phyloP scores from a whole-genome alignment of 2,329 filamentous ascomycete species.

The Nigrograna mackinnonii region DNA sequence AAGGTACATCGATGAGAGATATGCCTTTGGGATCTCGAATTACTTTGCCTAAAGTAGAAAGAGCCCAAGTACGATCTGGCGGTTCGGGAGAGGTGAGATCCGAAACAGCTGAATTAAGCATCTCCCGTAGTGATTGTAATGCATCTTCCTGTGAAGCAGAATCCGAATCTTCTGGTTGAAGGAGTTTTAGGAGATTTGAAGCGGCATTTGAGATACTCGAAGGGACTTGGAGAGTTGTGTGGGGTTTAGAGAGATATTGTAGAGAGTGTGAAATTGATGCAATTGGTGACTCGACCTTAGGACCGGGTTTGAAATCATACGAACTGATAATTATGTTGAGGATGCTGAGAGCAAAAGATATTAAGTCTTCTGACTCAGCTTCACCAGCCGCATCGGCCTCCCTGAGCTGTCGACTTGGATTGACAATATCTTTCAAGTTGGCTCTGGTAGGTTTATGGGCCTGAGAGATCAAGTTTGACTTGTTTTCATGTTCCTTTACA shows the following conservation, averaged over 20 bases:
- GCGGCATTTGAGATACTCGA: conserved; percentile 28
- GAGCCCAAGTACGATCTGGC: conserved; percentile 40
- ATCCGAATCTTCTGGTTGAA: conserved; percentile 55
- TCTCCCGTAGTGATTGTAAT: conserved; percentile 50
- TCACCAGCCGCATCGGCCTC: conserved; percentile 7
- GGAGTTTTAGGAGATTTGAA: conserved; percentile 53
- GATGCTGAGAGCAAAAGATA: conserved; percentile 45
- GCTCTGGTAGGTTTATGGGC: conserved; percentile 24
- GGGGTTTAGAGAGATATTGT: conserved; percentile 22
- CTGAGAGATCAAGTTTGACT: conserved; percentile 41
- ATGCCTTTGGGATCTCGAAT: conserved; percentile 55
- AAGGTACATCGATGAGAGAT: conserved; percentile 67
- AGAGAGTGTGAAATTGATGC: conserved; percentile 26
- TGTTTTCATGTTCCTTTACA: conserved; percentile 45
- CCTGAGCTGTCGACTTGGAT: conserved; percentile 6
- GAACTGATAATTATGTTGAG: conserved; percentile 40
- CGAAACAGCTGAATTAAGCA: conserved; percentile 21
- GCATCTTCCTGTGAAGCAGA: conserved; percentile 47
- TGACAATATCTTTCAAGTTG: conserved; percentile 29
- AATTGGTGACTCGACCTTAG: conserved; percentile 21
- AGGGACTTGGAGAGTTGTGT: conserved; percentile 10
- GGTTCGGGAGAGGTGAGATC: conserved; percentile 38
- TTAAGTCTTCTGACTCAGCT: conserved; percentile 38
- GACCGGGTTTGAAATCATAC: conserved; percentile 34
- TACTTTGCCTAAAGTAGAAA: conserved; percentile 45